Evolutionary conservation across 1,284 basidiomycete genomes (phyloP).

Genomic region (Sanghuangporus baumii): DNA sequence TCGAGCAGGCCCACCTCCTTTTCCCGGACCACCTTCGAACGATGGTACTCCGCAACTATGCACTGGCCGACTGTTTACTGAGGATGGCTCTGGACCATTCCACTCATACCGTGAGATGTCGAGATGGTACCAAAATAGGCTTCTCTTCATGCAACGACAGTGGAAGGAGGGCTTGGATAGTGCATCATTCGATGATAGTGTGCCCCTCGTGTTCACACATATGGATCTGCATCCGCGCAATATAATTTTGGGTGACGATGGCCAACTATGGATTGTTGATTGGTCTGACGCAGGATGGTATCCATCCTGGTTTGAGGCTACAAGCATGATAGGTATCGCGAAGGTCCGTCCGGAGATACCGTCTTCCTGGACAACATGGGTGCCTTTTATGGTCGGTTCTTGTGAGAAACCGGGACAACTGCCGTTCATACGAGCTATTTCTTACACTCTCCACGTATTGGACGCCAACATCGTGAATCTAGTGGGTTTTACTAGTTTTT

Average conservation of each 20-base stretch:
- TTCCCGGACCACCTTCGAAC: no score
- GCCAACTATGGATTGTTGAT: slow-evolving; percentile 28
- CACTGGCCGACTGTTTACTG: no score
- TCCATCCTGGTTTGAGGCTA: slow-evolving; percentile 28
- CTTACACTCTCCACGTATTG: background rate
- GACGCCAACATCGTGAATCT: background rate
- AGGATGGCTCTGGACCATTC: no score
- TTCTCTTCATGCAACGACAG: background rate
- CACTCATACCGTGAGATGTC: no score
- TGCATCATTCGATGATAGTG: slow-evolving; percentile 22
- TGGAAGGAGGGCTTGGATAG: background rate
- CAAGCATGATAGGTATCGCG: background rate
- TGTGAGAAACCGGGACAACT: background rate
- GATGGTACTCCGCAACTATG: no score
- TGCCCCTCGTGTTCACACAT: slow-evolving; percentile 27
- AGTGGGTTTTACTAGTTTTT: background rate
- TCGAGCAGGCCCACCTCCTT: no score
- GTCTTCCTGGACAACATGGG: background rate
- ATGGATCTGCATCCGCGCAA: slow-evolving; percentile 25
- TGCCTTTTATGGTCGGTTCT: background rate
- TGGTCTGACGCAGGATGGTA: slow-evolving; percentile 28
- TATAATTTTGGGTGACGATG: slow-evolving; percentile 24
- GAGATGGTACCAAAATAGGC: no score
- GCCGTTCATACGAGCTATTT: background rate
- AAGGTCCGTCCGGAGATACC: background rate